Base-by-base conservation (phyloP, 2,329 filamentous ascomycete species). In the Cladophialophora exuberans region DNA sequence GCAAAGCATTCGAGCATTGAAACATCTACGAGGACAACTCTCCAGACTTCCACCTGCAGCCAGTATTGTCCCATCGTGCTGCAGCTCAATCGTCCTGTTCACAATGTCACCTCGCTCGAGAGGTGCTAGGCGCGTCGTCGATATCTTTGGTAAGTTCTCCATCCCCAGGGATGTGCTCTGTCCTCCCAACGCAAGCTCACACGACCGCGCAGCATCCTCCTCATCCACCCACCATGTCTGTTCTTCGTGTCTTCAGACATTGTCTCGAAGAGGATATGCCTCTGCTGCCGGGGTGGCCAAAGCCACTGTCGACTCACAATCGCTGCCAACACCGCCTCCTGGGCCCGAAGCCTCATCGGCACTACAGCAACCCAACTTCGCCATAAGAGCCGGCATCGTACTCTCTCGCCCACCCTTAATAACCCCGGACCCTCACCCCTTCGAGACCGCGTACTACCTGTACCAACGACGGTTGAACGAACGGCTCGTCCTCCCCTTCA, bases 401-500 rank as follows among this genome's bases (percentile, higher is more conserved):
- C 84, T 99, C 61, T 94, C 91, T 41, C 90, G 94, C 23, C 84
- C 94, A 43, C 94, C 94, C 5, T 79, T 95, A 56, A 80, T 99
- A 66, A 97, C 94, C 22, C 87, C 89, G 63, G 80, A 87, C 58
- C 85, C 93, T 50, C 89, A 88, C 28, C 81, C 89, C 10, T 97
- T 99, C 74, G 94, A 99, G 74, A 88, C 90, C 69, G 82, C 93
- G 61, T 97, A 88, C 76, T 96, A 88, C 79, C 91, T 99, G 71
- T 99, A 99, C 77, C 94, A 99, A 77, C 93, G 93, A 66, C 90
- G 94, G 11, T 82, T 99, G 57, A 96, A 97, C 73, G 94, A 99
- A 79, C 89, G 94, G 38, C 81, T 96, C 48, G 85, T 87, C 17
- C 82, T 94, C 3, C 89, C 92, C 1, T 99, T 97, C 73, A 88